Evolutionary conservation across 1,139 yeast species (phyloP).

Genomic region (Yamadazyma jaroonii): DNA sequence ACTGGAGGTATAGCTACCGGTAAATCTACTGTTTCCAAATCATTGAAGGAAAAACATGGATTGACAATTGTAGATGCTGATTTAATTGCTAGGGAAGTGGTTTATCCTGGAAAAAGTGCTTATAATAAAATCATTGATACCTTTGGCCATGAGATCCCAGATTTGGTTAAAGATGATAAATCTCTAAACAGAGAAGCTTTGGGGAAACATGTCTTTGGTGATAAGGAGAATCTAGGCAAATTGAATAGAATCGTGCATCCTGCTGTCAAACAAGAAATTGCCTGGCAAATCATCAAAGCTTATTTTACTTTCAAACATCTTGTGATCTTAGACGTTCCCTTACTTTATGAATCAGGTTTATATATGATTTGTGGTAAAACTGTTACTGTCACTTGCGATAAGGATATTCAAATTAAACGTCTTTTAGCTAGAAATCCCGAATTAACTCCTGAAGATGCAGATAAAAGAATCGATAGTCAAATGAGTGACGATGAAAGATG

Average conservation of each 20-base stretch:
- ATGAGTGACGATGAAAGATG: constrained; percentile 63
- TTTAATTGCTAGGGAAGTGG: constrained; percentile 78
- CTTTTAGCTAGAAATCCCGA: constrained; percentile 66
- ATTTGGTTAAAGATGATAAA: constrained; percentile 46
- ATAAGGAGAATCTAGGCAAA: constrained; percentile 48
- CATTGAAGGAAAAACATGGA: constrained; percentile 49
- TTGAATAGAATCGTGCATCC: constrained; percentile 87
- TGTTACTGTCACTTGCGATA: constrained; percentile 64
- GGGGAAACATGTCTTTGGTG: constrained; percentile 77
- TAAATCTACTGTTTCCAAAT: constrained; percentile 80
- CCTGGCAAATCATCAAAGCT: constrained; percentile 52
- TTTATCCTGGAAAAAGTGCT: constrained; percentile 73
- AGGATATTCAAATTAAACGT: constrained; percentile 58
- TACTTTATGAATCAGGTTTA: constrained; percentile 77
- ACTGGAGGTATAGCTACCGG: constrained; percentile 98
- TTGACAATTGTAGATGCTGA: constrained; percentile 86
- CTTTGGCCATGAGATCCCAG: constrained; percentile 56
- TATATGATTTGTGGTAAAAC: constrained; percentile 70
- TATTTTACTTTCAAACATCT: constrained; percentile 50
- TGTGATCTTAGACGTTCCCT: constrained; percentile 85
- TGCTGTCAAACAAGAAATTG: constrained; percentile 71
- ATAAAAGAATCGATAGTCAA: constrained; percentile 72
- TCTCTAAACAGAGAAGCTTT: constrained; percentile 66
- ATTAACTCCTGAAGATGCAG: constrained; percentile 63
- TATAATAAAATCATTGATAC: constrained; percentile 61